Evolutionary conservation across 768 basidiomycete species (phyloP).

Genomic region (Lactarius sp.): DNA sequence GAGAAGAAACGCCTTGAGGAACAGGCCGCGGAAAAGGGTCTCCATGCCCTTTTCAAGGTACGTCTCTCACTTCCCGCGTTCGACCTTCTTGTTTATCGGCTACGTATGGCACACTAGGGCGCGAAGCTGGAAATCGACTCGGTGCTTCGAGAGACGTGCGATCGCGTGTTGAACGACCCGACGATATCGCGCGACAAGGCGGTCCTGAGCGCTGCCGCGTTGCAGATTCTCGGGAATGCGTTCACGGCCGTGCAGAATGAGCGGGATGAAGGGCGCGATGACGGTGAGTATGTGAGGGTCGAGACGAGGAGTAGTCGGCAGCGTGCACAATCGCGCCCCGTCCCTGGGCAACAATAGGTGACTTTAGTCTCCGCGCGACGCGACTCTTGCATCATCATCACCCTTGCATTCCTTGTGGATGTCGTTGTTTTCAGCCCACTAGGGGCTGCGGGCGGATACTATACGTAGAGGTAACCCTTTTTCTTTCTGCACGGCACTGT

Average conservation of each 20-base stretch:
- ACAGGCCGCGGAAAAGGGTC: constrained; percentile 88
- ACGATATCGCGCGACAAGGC: constrained; percentile 51
- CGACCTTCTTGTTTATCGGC: not conserved
- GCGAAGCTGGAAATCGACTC: constrained; percentile 91
- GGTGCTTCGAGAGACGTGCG: constrained; percentile 83
- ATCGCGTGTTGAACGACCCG: constrained; percentile 64
- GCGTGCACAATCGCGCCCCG: constrained; percentile 25
- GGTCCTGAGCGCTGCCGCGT: constrained; percentile 67
- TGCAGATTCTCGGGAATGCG: constrained; percentile 82
- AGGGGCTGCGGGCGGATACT: not conserved
- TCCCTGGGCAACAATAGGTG: not conserved
- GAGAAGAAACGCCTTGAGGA: constrained; percentile 83
- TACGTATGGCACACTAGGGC: constrained; percentile 44
- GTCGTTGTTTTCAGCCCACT: not conserved
- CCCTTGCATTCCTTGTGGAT: not conserved
- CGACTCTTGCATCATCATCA: not conserved
- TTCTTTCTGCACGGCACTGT: constrained; percentile 15
- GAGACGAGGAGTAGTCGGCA: constrained; percentile 67
- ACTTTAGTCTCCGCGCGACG: not conserved
- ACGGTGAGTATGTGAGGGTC: constrained; percentile 77
- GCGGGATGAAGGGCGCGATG: constrained; percentile 41
- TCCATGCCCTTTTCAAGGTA: constrained; percentile 89
- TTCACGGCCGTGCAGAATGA: constrained; percentile 70
- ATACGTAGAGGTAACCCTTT: not conserved
- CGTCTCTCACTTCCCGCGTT: constrained; percentile 9